Conservation (phyloP, 202 grass and related monocot genomes). For the Zizania palustris region DNA sequence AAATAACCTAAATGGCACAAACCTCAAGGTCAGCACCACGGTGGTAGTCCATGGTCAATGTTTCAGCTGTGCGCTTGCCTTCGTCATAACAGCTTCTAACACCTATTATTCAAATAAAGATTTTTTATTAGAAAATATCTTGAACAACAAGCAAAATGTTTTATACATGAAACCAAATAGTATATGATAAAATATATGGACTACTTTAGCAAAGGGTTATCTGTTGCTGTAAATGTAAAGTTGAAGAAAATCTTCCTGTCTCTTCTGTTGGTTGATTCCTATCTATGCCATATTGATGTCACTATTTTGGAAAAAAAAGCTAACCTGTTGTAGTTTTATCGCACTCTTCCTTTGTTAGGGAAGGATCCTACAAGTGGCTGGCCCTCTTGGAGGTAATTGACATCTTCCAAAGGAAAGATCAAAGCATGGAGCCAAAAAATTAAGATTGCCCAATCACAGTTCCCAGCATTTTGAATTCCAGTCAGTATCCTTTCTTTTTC, state of each 20-base stretch:
- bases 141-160: conserved; percentile 19
- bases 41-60: conserved; percentile 81
- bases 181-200: background rate
- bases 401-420: conserved; percentile 5
- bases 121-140: conserved; percentile 17
- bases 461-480: conserved; percentile 18
- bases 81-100: conserved; percentile 84
- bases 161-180: background rate
- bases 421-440: conserved; percentile 22
- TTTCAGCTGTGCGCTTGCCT: conserved; percentile 82
- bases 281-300: background rate
- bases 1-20: conserved; percentile 6
- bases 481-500: background rate
- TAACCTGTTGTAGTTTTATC: conserved; percentile 5
- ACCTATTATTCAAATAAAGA: conserved; percentile 43
- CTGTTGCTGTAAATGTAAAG: conserved; percentile 14
- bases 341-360: conserved; percentile 15
- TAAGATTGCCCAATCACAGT: background rate
- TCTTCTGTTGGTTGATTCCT: conserved; percentile 8
- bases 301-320: conserved; percentile 32
- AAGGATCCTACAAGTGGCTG: conserved; percentile 21
- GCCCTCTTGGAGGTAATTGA: background rate
- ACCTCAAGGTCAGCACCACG: conserved; percentile 78
- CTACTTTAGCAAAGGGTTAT: background rate
- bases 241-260: background rate